Evolutionary conservation across 768 basidiomycete species (phyloP), one percentile per base, ranked within the genome.

Genomic region (Tricholoma sp.): DNA sequence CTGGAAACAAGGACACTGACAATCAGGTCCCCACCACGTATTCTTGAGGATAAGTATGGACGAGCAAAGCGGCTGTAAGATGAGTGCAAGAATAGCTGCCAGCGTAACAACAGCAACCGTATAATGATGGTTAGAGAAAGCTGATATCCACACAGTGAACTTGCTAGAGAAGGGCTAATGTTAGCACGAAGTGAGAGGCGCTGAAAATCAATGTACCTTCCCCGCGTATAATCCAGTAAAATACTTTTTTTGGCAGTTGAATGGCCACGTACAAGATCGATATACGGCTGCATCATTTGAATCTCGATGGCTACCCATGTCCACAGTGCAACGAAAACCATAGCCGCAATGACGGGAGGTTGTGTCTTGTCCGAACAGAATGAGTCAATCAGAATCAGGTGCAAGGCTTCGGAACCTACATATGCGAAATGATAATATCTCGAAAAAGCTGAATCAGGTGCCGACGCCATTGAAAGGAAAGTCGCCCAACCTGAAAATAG

Each of bases 211-310:
- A 61, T 70, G 10, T 52, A 80, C 80, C 78, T 82, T n/a, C 70
- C 69, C 19, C 79, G 74, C 0, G 81, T 82, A 57, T 84, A 83
- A 64, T 84, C 83, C 31, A 84, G 65, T 11, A 84, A 67, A 12
- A 83, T 67, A 67, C 80, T 80, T 5, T 76, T 74, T 55, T 81
- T 71, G 5, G 83, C 75, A 0, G 80, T 78, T 1, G 82, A 76
- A 57, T 82, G 75, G 1, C 83, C 83, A 50, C 79, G 79, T 2
- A 80, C 79, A 10, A 83, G 77, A 58, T 83, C 81, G 21, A 84
- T 76, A 62, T 83, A 84, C 6, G 83, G 83, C 79, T 83, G 83
- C 69, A 83, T 76, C 64, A 77, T 80, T 61, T 82, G 80, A 51
- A 84, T 78, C 58, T 82, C 82, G 22, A 79, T 72, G 60, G 82